Evolutionary conservation across 2,329 filamentous ascomycete genomes (phyloP), one percentile per base, ranked within the genome.

Genomic region (Phialocephala subalpina): DNA sequence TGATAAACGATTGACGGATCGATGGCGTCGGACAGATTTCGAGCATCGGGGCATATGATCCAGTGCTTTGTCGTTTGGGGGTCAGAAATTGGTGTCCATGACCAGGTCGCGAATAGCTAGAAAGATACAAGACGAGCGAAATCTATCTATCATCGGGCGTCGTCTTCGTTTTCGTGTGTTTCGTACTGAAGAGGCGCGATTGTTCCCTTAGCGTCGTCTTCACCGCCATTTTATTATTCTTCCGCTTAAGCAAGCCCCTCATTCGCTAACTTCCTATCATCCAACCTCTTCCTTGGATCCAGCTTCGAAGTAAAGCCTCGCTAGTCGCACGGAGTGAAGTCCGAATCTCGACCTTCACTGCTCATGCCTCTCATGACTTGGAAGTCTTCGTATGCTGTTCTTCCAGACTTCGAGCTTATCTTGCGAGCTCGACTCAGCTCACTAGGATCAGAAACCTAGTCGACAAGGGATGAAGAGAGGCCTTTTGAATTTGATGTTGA

Each of bases 221-320:
- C 72, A 74, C 72, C 72, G 72, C 72, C 61, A 49, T 70, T 73
- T 64, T 66, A 49, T 57, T 57, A 40, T 29, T 56, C 35, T 49
- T 38, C 35, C 57, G 58, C 27, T 56, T 33, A 16, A 14, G 25
- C 27, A 64, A 53, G 29, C 47, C 56, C 49, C 64, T 57, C 60
- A 66, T 64, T 67, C 56, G 63, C 60, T 58, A 49, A 27, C 36
- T 58, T 36, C 33, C 9, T 7, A 36, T 22, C n/a, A 18, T 53
- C 25, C 52, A 33, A 33, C 52, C 52, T 55, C n/a, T 36, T 20
- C 52, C 27, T 27, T 33, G 20, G 14, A 27, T n/a, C 52, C 55
- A 57, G 33, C 35, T 35, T 36, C 29, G 18, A 52, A 35, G 27
- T 56, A 18, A 40, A 33, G 29, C 29, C 29, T 33, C 29, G 55